phyloP scores from a whole-genome alignment of 208 protist genomes.

The Trypanosoma boissoni region DNA sequence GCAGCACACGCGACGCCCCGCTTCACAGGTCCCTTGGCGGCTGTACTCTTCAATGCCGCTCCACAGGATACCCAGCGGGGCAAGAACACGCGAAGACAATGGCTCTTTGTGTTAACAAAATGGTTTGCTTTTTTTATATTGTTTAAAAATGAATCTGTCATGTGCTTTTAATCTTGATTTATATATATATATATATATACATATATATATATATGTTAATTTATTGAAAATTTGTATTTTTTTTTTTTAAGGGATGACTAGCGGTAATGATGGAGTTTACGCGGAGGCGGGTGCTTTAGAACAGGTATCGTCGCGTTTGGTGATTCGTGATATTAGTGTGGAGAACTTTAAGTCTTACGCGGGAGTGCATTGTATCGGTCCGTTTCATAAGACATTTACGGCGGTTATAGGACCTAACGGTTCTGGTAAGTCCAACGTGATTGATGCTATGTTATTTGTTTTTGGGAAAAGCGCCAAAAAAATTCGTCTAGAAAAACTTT shows the following conservation, averaged over 20 bases:
- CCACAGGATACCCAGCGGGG: conserved; percentile 42
- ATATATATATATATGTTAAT: conserved; percentile 12
- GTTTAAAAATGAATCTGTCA: too few relatives aligned
- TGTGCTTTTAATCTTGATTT: conserved; percentile 8
- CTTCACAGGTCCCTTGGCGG: conserved; percentile 37
- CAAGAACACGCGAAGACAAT: too few relatives aligned
- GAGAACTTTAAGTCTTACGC: conserved; percentile 99
- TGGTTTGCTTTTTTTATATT: background rate
- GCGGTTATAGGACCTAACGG: conserved; percentile 99
- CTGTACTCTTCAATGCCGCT: conserved; percentile 37
- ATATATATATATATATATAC: conserved; percentile 20
- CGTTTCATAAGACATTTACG: conserved; percentile 99
- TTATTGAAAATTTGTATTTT: conserved; percentile 22
- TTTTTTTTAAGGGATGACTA: conserved; percentile 25
- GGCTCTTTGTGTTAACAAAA: too few relatives aligned
- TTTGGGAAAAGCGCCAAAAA: conserved; percentile 98
- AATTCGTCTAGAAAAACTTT: conserved; percentile 96
- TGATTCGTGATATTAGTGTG: conserved; percentile 98
- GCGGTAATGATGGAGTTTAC: background rate
- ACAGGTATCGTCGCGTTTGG: conserved; percentile 59
- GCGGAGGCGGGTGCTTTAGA: background rate
- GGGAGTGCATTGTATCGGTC: conserved; percentile 96
- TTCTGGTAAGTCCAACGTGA: conserved; percentile 99
- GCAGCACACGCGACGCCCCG: conserved; percentile 6
- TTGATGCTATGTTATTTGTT: conserved; percentile 99